phyloP scores from a whole-genome alignment of 768 basidiomycete genomes.

The Clavulina sp. region DNA sequence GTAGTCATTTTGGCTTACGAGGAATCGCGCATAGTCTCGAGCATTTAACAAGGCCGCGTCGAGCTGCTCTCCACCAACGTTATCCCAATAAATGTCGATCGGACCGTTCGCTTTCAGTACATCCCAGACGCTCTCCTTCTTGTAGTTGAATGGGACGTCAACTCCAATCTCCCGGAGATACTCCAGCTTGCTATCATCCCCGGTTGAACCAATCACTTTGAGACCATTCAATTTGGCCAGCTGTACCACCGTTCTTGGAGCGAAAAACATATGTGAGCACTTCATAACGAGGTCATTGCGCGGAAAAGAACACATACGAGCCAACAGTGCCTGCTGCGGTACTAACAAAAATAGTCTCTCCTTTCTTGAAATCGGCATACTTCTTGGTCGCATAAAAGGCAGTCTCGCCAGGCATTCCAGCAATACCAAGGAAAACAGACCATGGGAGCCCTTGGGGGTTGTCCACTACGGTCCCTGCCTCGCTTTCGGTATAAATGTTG shows the following conservation, averaged over 20 bases:
- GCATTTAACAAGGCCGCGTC: no score
- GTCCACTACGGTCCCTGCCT: no score
- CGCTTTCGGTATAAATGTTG: no score
- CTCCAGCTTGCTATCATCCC: slow-evolving; percentile 54
- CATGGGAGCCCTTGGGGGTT: neutral
- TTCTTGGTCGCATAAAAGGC: slow-evolving; percentile 27
- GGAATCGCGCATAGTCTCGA: no score
- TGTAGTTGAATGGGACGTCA: slow-evolving; percentile 60
- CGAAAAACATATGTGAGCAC: no score
- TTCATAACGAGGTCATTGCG: slow-evolving; percentile 9
- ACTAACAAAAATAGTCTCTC: slow-evolving; percentile 33
- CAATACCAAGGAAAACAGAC: neutral
- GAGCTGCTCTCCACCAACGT: slow-evolving; percentile 17
- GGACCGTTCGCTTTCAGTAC: slow-evolving; percentile 40
- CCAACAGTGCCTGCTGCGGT: slow-evolving; percentile 39
- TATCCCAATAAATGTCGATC: slow-evolving; percentile 31
- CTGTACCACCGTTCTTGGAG: slow-evolving; percentile 21
- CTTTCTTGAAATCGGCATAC: slow-evolving; percentile 25
- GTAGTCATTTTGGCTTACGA: no score
- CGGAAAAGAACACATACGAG: slow-evolving; percentile 25
- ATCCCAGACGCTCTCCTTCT: slow-evolving; percentile 35
- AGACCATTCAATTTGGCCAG: slow-evolving; percentile 26
- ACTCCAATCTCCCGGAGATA: slow-evolving; percentile 41
- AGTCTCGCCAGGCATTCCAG: slow-evolving; percentile 16
- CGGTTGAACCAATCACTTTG: slow-evolving; percentile 55